Conservation (phyloP, 495 filamentous ascomycete species). For the Aspergillus homomorphus region DNA sequence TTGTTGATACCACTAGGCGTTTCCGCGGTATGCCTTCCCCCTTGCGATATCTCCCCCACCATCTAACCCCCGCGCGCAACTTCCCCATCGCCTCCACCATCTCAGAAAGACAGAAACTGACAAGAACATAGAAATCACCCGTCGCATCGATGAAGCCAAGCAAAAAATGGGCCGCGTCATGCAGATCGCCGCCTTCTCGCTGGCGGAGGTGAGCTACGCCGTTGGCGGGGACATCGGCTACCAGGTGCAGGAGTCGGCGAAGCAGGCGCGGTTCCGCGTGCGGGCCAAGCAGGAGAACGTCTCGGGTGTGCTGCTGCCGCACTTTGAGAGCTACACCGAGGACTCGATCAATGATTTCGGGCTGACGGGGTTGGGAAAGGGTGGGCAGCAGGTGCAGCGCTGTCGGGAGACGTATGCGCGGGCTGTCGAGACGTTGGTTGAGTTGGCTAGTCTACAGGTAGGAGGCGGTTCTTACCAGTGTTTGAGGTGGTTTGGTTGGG, state of each 20-base stretch:
- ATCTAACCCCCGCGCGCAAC: neutral
- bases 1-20: slow-evolving; percentile 53
- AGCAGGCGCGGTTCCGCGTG: slow-evolving; percentile 85
- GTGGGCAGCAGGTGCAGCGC: slow-evolving; percentile 92
- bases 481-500: neutral
- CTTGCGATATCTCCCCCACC: neutral
- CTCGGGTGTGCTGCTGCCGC: slow-evolving; percentile 87
- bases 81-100: slow-evolving; percentile 13
- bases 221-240: slow-evolving; percentile 95
- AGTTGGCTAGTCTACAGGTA: slow-evolving; percentile 89
- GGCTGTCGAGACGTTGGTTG: slow-evolving; percentile 94
- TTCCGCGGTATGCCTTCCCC: slow-evolving; percentile 66
- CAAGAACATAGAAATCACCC: slow-evolving; percentile 74
- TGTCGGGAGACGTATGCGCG: slow-evolving; percentile 97
- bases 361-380: slow-evolving; percentile 92
- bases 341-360: slow-evolving; percentile 96
- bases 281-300: slow-evolving; percentile 98
- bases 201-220: slow-evolving; percentile 97
- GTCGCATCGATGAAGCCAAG: slow-evolving; percentile 97
- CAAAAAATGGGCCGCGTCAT: slow-evolving; percentile 99
- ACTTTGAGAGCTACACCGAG: slow-evolving; percentile 78
- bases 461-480: neutral
- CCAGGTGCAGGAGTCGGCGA: slow-evolving; percentile 94
- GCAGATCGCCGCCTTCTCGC: slow-evolving; percentile 96
- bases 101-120: slow-evolving; percentile 31